These are phyloP conservation scores for Phytophthora idaei DNA, from an alignment of 352 stramenopile species.

Conservation along the genomic window DNA sequence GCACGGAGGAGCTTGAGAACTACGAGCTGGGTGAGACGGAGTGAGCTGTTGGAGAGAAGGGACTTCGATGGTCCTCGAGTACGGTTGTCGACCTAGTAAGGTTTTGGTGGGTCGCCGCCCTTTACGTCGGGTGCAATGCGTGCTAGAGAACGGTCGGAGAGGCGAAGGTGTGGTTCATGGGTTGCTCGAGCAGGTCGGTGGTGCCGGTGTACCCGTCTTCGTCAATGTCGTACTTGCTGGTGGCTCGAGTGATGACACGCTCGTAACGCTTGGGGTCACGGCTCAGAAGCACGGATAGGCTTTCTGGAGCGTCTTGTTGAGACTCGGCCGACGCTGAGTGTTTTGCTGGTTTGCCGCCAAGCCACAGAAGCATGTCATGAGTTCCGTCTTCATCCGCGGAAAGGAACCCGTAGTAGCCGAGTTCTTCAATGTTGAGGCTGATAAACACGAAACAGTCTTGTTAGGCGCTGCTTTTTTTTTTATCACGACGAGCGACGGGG, in stretches of 20 bases:
- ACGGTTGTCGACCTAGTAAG: neutral
- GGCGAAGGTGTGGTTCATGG: neutral
- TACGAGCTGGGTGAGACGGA: neutral
- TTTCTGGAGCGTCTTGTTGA: neutral
- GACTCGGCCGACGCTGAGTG: neutral
- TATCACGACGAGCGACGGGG: too few relatives aligned
- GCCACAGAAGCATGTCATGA: constrained; percentile 7
- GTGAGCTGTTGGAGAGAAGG: neutral
- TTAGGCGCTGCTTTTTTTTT: neutral
- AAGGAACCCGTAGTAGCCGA: constrained; percentile 9
- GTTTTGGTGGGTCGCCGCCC: neutral
- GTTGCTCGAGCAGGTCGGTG: neutral
- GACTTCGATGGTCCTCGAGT: neutral
- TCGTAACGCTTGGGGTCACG: neutral
- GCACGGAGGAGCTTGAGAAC: neutral
- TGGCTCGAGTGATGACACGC: too few relatives aligned
- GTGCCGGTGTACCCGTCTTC: neutral
- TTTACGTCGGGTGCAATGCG: neutral
- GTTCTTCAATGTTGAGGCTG: neutral
- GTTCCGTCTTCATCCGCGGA: neutral
- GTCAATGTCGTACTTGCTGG: neutral
- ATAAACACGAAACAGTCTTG: neutral
- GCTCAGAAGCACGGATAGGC: neutral
- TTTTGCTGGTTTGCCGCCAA: neutral
- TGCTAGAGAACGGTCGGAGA: neutral